phyloP scores from a whole-genome alignment of 2,329 filamentous ascomycete genomes.

The Dothistroma septosporum region DNA sequence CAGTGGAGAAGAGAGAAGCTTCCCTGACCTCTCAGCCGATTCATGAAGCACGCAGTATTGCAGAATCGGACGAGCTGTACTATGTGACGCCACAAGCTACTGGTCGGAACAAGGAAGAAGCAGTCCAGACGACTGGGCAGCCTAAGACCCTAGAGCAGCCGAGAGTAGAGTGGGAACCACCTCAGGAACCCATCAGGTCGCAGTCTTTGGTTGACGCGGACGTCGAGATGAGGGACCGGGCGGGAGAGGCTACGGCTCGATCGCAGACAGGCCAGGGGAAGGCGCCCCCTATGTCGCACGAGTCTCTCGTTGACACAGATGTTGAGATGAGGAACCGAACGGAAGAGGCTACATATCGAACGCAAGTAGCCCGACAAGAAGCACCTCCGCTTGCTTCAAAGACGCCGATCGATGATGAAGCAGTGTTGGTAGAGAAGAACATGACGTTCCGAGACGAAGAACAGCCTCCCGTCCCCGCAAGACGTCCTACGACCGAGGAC shows the following conservation, averaged over 20 bases:
- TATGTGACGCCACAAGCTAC: slow-evolving; percentile 6
- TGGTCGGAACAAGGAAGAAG: slow-evolving; percentile 1
- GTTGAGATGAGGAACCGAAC: background rate
- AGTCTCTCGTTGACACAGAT: background rate
- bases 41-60: background rate
- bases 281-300: background rate
- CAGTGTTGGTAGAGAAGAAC: slow-evolving; percentile 1
- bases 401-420: background rate
- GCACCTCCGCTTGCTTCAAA: background rate
- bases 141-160: background rate
- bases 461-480: background rate
- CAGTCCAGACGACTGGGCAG: background rate
- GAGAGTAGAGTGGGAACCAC: background rate
- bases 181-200: background rate
- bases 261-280: background rate
- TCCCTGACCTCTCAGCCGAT: background rate
- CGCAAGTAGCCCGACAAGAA: background rate
- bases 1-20: background rate
- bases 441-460: background rate
- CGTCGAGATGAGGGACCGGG: background rate
- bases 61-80: slow-evolving; percentile 1
- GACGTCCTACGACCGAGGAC: background rate
- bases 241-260: background rate
- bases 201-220: background rate
- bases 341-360: background rate